Evolutionary conservation across 116 monocot species (phyloP).

Genomic region (Iris pallida): DNA sequence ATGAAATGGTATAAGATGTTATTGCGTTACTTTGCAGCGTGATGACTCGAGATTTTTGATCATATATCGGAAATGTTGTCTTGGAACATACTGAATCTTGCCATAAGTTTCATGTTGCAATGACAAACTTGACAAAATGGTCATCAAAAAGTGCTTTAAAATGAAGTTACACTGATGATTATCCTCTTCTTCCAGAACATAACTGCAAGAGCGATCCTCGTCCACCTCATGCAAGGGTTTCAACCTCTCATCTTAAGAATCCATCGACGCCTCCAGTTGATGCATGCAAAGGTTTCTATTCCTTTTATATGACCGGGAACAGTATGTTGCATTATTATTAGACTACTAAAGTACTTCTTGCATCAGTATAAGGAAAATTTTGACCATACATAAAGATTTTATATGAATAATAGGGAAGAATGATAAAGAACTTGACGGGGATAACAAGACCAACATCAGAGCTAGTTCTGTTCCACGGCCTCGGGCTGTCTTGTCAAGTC

Average conservation of each 20-base stretch:
- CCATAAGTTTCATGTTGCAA: too few species aligned
- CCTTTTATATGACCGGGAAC: background rate
- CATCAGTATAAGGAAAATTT: background rate
- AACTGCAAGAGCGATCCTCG: constrained; percentile 15
- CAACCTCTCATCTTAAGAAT: constrained; percentile 11
- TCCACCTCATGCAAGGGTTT: constrained; percentile 21
- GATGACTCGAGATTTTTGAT: too few species aligned
- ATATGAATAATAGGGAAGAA: constrained; percentile 23
- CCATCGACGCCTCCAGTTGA: constrained; percentile 8
- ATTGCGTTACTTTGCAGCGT: too few species aligned
- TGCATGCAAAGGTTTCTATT: constrained; percentile 18
- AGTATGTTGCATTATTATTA: too few species aligned
- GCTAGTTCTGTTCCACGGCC: constrained; percentile 39
- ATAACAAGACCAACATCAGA: constrained; percentile 25
- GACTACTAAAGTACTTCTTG: background rate
- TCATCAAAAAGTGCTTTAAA: too few species aligned
- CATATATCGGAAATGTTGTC: too few species aligned
- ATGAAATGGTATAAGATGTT: too few species aligned
- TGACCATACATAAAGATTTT: background rate
- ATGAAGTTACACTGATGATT: too few species aligned
- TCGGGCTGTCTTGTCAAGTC: constrained; percentile 65
- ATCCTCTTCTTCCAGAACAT: constrained; percentile 16
- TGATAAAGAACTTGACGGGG: constrained; percentile 9
- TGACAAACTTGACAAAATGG: too few species aligned
- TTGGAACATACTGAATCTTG: too few species aligned